A percentile compares a stretch with the other conserved stretches of the same genome.
These are phyloP conservation scores for Saccharomycopsis sp. DNA, from an alignment of 805 yeast species.

Conservation along the genomic window DNA sequence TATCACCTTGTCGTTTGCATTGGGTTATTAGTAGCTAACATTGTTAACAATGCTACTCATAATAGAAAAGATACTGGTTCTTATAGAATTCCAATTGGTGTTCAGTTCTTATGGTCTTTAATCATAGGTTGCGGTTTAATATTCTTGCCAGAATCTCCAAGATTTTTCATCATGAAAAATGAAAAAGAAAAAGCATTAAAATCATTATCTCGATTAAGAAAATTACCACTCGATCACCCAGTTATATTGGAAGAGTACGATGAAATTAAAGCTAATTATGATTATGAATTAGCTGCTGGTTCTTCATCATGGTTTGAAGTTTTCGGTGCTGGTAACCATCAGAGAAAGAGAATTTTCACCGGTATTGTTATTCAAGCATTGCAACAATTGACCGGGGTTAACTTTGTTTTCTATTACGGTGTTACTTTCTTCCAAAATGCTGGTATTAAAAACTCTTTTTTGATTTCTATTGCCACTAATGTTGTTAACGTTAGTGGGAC, in stretches of 20 bases:
- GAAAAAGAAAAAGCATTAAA: constrained; percentile 48
- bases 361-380: constrained; percentile 40
- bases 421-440: constrained; percentile 50
- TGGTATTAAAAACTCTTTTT: constrained; percentile 43
- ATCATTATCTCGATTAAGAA: constrained; percentile 49
- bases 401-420: constrained; percentile 66
- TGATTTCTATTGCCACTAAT: constrained; percentile 36
- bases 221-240: constrained; percentile 38
- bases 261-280: constrained; percentile 44
- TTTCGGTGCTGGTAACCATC: constrained; percentile 31
- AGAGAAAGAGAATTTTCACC: constrained; percentile 37
- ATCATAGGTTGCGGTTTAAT: constrained; percentile 55
- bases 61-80: constrained; percentile 45
- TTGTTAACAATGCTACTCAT: constrained; percentile 64
- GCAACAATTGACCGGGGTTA: constrained; percentile 69
- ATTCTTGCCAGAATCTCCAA: constrained; percentile 70
- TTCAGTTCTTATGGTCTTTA: constrained; percentile 67
- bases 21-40: constrained; percentile 64
- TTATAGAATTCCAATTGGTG: constrained; percentile 67
- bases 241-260: constrained; percentile 38
- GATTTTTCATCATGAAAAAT: constrained; percentile 56
- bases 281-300: constrained; percentile 32
- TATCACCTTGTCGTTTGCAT: constrained; percentile 70
- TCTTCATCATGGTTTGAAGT: constrained; percentile 31
- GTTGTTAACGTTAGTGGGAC: constrained; percentile 45